phyloP scores from a whole-genome alignment of 148 eudicot species.

The Camellia japonica region DNA sequence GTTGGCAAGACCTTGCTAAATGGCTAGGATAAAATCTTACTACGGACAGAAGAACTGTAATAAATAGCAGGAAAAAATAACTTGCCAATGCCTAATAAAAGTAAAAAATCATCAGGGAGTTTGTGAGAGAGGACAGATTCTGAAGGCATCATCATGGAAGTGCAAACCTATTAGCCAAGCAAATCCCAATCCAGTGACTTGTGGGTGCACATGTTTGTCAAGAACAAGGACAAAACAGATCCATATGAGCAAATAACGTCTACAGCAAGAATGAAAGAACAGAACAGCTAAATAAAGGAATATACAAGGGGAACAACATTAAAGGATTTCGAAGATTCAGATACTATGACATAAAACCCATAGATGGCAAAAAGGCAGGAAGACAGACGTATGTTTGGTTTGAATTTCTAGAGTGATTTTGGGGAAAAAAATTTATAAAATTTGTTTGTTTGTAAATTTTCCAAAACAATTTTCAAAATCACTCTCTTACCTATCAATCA shows the following conservation, averaged over 20 bases:
- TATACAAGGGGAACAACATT: neutral
- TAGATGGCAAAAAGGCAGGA: neutral
- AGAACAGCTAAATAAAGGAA: neutral
- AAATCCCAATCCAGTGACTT: neutral
- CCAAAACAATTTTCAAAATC: no score
- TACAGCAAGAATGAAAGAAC: neutral
- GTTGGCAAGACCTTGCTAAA: neutral
- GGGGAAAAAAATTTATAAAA: no score
- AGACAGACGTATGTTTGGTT: no score
- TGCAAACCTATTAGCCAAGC: neutral
- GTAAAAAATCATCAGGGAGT: neutral
- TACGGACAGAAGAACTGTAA: neutral
- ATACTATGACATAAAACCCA: neutral
- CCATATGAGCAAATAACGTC: neutral
- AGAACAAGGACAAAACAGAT: neutral
- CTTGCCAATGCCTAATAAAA: neutral
- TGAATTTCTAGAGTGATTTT: no score
- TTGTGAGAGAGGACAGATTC: neutral
- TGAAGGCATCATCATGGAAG: neutral
- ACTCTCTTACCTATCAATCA: no score
- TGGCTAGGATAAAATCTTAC: neutral
- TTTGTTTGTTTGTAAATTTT: no score
- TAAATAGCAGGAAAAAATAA: conserved; percentile 4
- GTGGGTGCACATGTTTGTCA: neutral
- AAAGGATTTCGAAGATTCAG: neutral